A percentile compares a stretch with the other conserved stretches of the same genome.
phyloP scores from a whole-genome alignment of 2,329 filamentous ascomycete species.

The Madurella fahalii region DNA sequence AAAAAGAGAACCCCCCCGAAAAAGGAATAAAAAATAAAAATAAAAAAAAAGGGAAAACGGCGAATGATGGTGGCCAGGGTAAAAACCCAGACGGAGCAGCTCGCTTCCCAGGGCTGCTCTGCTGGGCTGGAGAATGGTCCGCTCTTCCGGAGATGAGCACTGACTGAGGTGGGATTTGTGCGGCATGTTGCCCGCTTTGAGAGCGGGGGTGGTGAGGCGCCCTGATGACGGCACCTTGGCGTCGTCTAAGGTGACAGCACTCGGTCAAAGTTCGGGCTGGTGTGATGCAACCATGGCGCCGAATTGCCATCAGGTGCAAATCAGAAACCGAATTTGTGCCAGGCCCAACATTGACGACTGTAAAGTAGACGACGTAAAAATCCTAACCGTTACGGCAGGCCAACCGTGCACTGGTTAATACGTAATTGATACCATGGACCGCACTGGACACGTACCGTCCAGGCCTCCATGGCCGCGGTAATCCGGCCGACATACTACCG shows the following conservation, averaged over 20 bases:
- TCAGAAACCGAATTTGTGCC: not conserved
- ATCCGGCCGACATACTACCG: slow-evolving; percentile 17
- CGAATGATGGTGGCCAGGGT: slow-evolving; percentile 6
- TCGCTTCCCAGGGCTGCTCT: slow-evolving; percentile 8
- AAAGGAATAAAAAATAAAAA: not conserved
- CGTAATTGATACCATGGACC: not conserved
- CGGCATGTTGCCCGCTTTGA: slow-evolving; percentile 13
- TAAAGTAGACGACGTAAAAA: not conserved
- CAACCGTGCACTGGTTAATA: not conserved
- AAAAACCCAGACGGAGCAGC: not conserved
- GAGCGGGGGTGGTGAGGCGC: slow-evolving; percentile 4
- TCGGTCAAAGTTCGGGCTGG: slow-evolving; percentile 19
- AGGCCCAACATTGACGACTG: not conserved
- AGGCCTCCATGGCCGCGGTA: not conserved
- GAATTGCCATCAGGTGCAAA: slow-evolving; percentile 11
- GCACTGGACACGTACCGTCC: no score
- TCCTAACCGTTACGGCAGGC: no score
- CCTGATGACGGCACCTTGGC: slow-evolving; percentile 7
- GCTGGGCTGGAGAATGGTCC: slow-evolving; percentile 16
- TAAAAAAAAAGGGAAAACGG: not conserved
- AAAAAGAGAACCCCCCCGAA: no score
- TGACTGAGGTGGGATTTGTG: slow-evolving; percentile 13
- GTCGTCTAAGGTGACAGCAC: not conserved
- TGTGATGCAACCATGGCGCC: slow-evolving; percentile 24
- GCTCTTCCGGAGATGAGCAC: slow-evolving; percentile 22